A percentile compares a stretch with the other conserved stretches of the same genome.
Conservation (phyloP, 352 stramenopile species). For the Phytophthora multivora region DNA sequence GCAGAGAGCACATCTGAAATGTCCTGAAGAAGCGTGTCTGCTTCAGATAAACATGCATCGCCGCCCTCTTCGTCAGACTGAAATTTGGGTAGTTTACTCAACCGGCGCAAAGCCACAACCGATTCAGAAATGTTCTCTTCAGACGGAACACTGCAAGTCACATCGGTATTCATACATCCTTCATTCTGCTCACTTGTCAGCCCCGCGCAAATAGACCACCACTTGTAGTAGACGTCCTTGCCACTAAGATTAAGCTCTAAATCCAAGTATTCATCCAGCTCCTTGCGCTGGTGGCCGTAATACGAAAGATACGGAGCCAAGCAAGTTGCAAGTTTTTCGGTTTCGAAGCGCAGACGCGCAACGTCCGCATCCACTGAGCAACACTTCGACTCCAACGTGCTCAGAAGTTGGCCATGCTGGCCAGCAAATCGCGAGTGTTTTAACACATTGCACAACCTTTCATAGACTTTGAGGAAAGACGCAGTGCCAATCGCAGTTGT, state of each 20-base stretch:
- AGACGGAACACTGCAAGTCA: slow-evolving; percentile 8
- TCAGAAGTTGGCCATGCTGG: slow-evolving; percentile 26
- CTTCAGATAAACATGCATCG: slow-evolving; percentile 7
- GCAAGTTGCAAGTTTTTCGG: slow-evolving; percentile 31
- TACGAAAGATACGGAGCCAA: slow-evolving; percentile 46
- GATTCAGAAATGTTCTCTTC: slow-evolving; percentile 32
- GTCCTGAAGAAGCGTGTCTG: slow-evolving; percentile 24
- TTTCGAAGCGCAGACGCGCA: slow-evolving; percentile 22
- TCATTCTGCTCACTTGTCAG: slow-evolving; percentile 1
- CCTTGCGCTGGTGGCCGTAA: slow-evolving; percentile 42
- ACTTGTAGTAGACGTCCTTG: slow-evolving; percentile 56
- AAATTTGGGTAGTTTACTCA: slow-evolving; percentile 10
- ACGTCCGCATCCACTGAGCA: slow-evolving; percentile 41
- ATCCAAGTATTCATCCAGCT: slow-evolving; percentile 45
- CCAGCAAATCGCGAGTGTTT: slow-evolving; percentile 11
- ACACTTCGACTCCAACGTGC: slow-evolving; percentile 35
- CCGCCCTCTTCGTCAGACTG: neutral
- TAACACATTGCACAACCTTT: slow-evolving; percentile 15
- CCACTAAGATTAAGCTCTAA: slow-evolving; percentile 16
- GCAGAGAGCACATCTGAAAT: slow-evolving; percentile 29
- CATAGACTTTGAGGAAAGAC: slow-evolving; percentile 34
- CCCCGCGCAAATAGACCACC: slow-evolving; percentile 41
- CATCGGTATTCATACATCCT: neutral
- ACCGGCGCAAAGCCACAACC: slow-evolving; percentile 7
- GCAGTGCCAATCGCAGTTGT: slow-evolving; percentile 11